Base-by-base conservation (phyloP, 164 flowering plant species). In the Warburgia ugandensis region DNA sequence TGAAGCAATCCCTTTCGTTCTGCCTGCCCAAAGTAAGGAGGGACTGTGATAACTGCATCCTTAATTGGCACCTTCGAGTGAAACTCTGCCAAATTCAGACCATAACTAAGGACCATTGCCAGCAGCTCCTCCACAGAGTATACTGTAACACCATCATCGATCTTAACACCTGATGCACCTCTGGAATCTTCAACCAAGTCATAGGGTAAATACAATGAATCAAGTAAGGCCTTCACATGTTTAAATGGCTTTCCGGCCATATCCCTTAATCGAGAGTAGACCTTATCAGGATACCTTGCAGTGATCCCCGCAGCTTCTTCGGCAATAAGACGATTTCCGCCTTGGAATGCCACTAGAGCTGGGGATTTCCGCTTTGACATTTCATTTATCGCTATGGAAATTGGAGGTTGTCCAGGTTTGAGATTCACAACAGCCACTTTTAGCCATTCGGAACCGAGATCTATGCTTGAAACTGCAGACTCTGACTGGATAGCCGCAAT, bases 321-420 rank as follows among this genome's bases (percentile, higher is more conserved):
- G 4, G 83, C 92, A 22, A 94, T 48, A 0, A 89, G 67, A 10
- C 97, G 85, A 49, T 64, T 36, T 0, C 86, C 84, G 12, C 66
- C 55, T 7, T 75, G 78, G 61, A 94, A 89, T 3, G 92, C 79
- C 32, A 89, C 81, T 8, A 94, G 67, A 0, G 80, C 77, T 0
- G 99, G 96, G 9, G 99, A 75, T 61, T 94, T 94, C 8, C 99
- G 75, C 73, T 94, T 94, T 8, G 99, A 94, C 99, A 94, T 89
- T 68, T 94, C 97, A 59, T 89, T 94, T 28, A 89, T 89, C 12
- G 97, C 97, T 37, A 94, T 48, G 0, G 96, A 76, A 23, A 94
- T 94, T 23, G 99, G 99, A 12, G 68, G 50, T 55, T 86, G 97
- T 0, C 95, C 95, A 0, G 92, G 86, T 59, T 86, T 94, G 3